Evolutionary conservation across 2,329 filamentous ascomycete species (phyloP).

Genomic region (Colletotrichum sublineola): DNA sequence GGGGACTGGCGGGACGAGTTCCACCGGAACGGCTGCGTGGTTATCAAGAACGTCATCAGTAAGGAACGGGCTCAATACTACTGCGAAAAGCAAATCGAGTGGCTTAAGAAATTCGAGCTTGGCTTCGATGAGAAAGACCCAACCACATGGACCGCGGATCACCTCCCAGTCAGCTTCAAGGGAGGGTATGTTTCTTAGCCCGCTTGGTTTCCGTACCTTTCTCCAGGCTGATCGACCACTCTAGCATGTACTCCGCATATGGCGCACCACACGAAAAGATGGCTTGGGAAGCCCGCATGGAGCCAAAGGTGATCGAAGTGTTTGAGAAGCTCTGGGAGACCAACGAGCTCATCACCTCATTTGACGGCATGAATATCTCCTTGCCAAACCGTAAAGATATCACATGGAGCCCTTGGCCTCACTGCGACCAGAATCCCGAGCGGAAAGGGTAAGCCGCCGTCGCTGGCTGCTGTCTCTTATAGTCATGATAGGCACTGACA

Average conservation of each 20-base stretch:
- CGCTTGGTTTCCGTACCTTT: no score
- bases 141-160: constrained; percentile 57
- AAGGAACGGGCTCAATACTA: constrained; percentile 56
- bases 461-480: no score
- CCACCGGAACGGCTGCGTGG: constrained; percentile 54
- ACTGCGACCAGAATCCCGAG: constrained; percentile 58
- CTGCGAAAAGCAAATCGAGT: constrained; percentile 55
- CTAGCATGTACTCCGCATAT: constrained; percentile 57
- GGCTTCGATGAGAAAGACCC: constrained; percentile 56
- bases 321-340: constrained; percentile 58
- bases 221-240: neutral
- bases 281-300: constrained; percentile 58
- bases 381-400: constrained; percentile 56
- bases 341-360: constrained; percentile 47
- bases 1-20: constrained; percentile 61
- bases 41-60: constrained; percentile 56
- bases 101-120: constrained; percentile 56
- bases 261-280: constrained; percentile 57
- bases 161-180: constrained; percentile 59
- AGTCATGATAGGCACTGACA: neutral
- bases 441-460: constrained; percentile 52
- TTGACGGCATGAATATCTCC: constrained; percentile 56
- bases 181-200: constrained; percentile 44
- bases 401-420: constrained; percentile 58
- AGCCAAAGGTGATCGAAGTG: constrained; percentile 55